Percentiles rank a stretch among this genome's conserved stretches.
phyloP scores from a whole-genome alignment of 2,329 filamentous ascomycete species.

The Stachybotrys elegans region DNA sequence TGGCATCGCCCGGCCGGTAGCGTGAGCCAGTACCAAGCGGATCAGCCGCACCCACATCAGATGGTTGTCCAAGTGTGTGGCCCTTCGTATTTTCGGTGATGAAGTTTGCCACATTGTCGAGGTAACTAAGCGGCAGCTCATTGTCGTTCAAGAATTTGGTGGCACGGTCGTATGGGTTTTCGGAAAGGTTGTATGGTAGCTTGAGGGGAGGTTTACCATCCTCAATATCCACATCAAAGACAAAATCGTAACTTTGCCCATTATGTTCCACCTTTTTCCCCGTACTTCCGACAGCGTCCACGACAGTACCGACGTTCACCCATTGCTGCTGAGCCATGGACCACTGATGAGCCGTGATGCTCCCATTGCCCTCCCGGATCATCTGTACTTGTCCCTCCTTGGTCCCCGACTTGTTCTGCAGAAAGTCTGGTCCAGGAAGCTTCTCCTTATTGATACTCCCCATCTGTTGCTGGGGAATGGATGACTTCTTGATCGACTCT shows the following conservation, averaged over 20 bases:
- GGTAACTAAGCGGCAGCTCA: slow-evolving; percentile 78
- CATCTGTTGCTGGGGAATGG: slow-evolving; percentile 82
- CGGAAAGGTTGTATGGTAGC: slow-evolving; percentile 86
- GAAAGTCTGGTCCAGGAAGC: slow-evolving; percentile 81
- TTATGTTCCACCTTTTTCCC: slow-evolving; percentile 72
- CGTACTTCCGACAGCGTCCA: slow-evolving; percentile 79
- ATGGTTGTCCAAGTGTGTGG: slow-evolving; percentile 66
- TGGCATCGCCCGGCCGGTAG: slow-evolving; percentile 62
- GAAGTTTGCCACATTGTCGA: slow-evolving; percentile 90
- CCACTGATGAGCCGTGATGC: slow-evolving; percentile 85
- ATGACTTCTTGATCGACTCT: slow-evolving; percentile 72
- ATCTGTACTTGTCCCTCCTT: slow-evolving; percentile 96
- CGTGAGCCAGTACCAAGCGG: slow-evolving; percentile 74
- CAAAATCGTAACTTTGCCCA: slow-evolving; percentile 89
- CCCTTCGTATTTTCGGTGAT: slow-evolving; percentile 87
- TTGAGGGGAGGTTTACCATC: slow-evolving; percentile 90
- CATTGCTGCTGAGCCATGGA: slow-evolving; percentile 67
- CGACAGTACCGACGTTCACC: slow-evolving; percentile 89
- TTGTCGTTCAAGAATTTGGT: slow-evolving; percentile 88
- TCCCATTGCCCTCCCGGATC: slow-evolving; percentile 77
- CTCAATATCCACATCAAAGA: slow-evolving; percentile 95
- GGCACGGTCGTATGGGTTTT: slow-evolving; percentile 89
- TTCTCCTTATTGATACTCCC: slow-evolving; percentile 87
- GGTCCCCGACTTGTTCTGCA: slow-evolving; percentile 76
- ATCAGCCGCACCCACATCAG: slow-evolving; percentile 52